A percentile compares a stretch with the other conserved stretches of the same genome.
Evolutionary conservation across 148 eudicot genomes (phyloP).

Genomic region (Chenopodium album): DNA sequence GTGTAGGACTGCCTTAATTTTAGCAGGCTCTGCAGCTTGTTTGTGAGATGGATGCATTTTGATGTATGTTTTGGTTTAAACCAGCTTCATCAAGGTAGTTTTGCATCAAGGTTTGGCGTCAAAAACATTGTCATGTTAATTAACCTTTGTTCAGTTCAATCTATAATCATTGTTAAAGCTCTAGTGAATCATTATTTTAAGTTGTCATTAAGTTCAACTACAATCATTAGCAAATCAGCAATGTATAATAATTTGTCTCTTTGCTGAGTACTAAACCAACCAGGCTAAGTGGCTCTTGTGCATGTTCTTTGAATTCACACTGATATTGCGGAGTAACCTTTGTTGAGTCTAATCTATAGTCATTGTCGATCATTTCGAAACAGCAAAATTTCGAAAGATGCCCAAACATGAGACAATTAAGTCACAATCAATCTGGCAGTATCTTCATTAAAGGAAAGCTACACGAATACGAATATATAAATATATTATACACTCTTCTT

Average conservation of each 20-base stretch:
- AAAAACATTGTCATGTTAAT: background rate
- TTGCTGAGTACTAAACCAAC: background rate
- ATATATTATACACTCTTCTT: constrained; percentile 18
- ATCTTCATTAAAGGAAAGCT: background rate
- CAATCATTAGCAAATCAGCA: background rate
- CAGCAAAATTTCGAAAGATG: background rate
- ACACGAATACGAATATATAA: background rate
- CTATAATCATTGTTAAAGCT: too few species aligned
- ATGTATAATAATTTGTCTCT: too few species aligned
- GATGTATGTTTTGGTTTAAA: background rate
- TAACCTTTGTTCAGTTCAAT: background rate
- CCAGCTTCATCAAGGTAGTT: background rate
- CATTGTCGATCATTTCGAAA: background rate
- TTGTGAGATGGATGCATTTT: too few species aligned
- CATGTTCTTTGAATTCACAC: background rate
- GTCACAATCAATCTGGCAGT: background rate
- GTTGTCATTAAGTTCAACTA: background rate
- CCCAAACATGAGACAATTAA: too few species aligned
- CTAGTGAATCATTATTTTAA: background rate
- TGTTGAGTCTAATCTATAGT: background rate
- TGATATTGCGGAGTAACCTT: background rate
- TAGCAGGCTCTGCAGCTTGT: too few species aligned
- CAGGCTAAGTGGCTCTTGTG: background rate
- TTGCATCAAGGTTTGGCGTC: background rate
- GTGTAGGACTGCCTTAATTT: too few species aligned